Evolutionary conservation across 2,329 filamentous ascomycete species (phyloP).

Genomic region (Hypoxylon sp.): DNA sequence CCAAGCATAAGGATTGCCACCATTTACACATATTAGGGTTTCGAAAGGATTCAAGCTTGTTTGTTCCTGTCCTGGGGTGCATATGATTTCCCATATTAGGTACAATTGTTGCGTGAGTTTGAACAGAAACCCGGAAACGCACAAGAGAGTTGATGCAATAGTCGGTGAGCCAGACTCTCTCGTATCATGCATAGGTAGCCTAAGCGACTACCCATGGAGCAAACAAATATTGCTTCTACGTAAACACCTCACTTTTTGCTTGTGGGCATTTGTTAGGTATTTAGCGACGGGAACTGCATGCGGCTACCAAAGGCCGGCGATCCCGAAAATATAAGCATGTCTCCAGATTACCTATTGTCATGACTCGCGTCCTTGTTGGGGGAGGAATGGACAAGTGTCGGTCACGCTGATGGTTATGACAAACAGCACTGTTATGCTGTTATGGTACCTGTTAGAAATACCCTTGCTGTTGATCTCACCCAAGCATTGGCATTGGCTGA

Average conservation of each 20-base stretch:
- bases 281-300: not conserved
- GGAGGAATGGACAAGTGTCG: constrained; percentile 28
- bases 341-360: constrained; percentile 2
- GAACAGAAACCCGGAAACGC: constrained; percentile 11
- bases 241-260: not conserved
- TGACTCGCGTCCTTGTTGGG: constrained; percentile 5
- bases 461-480: constrained; percentile 30
- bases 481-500: constrained; percentile 25
- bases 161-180: constrained; percentile 31
- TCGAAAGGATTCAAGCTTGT: constrained; percentile 44
- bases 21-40: constrained; percentile 10
- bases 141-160: constrained; percentile 25
- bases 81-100: constrained; percentile 29
- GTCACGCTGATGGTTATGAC: constrained; percentile 32
- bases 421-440: constrained; percentile 12
- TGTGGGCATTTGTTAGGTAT: constrained; percentile 13
- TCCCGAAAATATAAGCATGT: constrained; percentile 3
- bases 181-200: constrained; percentile 21
- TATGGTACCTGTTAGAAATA: constrained; percentile 22
- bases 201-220: constrained; percentile 37
- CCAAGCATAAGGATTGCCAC: constrained; percentile 6
- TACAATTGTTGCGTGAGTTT: constrained; percentile 3
- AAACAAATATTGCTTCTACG: constrained; percentile 32
- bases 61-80: constrained; percentile 37
- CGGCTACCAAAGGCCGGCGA: constrained; percentile 9